Evolutionary conservation across 768 basidiomycete species (phyloP), one percentile per base, ranked within the genome.

Genomic region (Mycena amicta): DNA sequence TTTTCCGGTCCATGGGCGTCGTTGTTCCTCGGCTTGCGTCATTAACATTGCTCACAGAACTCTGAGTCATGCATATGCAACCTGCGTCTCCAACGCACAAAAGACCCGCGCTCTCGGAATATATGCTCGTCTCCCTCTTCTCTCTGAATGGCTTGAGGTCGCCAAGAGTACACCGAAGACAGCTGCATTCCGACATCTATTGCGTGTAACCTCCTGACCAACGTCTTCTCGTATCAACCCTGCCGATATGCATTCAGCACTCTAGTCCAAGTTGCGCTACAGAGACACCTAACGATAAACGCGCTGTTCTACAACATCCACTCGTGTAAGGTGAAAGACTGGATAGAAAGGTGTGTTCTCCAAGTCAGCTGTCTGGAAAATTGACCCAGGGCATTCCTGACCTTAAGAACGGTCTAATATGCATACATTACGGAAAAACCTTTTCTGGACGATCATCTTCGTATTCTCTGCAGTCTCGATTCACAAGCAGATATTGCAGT

Each of bases 281-380:
- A 97, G 52, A 80, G 97, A 66, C 97, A 99, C 71, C 85, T 90
- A 27, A 98, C 97, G 1, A 97, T 99, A 71, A 99, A 99, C 68
- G 79, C 96, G 0, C 77, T 99, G 5, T 98, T 98, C 75, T 98
- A 95, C 76, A 98, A 99, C 63, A 83, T 99, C 1, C 94, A 97
- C 67, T 87, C 89, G 1, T 82, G 86, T 15, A 63, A 75, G 3
- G 88, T 99, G 2, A 97, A 99, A 68, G 97, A 99, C 70, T 82
- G 82, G 66, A 96, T 93, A 1, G 82, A 80, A 89, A 87, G 82
- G 93, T 89, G 68, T 28, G 59, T 57, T 46, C 25, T n/a, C n/a
- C n/a, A n/a, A n/a, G n/a, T 16, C 26, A 49, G 28, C 39, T 52
- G 6, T 4, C 6, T 40, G 3, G 27, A 52, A 15, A 30, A 40